Evolutionary conservation across 2,329 filamentous ascomycete genomes (phyloP), one percentile per base, ranked within the genome.

Genomic region (Metarhizium robertsii): DNA sequence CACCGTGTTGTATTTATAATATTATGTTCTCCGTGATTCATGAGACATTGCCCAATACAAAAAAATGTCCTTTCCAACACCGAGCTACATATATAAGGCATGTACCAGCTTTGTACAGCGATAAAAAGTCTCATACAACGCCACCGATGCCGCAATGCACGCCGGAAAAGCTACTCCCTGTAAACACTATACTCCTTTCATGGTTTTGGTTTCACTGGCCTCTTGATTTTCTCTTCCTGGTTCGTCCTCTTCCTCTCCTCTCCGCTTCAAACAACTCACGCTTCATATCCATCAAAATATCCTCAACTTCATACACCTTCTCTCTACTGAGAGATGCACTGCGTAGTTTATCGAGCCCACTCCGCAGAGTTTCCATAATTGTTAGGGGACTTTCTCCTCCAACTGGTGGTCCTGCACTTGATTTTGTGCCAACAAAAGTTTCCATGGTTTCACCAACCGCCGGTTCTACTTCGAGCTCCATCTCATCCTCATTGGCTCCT

Each of bases 221-320:
- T 53, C 56, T 57, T 40, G 51, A 53, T 57, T 53, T 59, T 54
- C 49, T 59, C 48, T 43, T 57, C 46, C 54, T 60, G 69, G 63
- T 50, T 73, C 49, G 49, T 29, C 46, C 11, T 54, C 60, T 69
- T 42, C 80, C 78, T 58, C 87, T 78, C 63, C 75, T 75, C 63
- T 84, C 84, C 16, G 88, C 89, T 55, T 85, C 82, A 67, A 87
- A 88, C 53, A 92, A 77, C 67, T 87, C 84, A 59, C 81, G 78
- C 68, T 88, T 86, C 60, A 92, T 82, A 67, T 92, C 87, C 74
- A 92, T 89, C 66, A 94, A 77, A 62, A 90, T 73, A 65, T 92
- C 86, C 65, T 94, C 89, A 61, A 94, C 78, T 66, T 86, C 78
- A 57, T 84, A 79, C 53, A 90, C 81, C 58, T 89, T 84, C 11